Evolutionary conservation across 768 basidiomycete species (phyloP), one percentile per base, ranked within the genome.

Genomic region (Lentinula edodes): DNA sequence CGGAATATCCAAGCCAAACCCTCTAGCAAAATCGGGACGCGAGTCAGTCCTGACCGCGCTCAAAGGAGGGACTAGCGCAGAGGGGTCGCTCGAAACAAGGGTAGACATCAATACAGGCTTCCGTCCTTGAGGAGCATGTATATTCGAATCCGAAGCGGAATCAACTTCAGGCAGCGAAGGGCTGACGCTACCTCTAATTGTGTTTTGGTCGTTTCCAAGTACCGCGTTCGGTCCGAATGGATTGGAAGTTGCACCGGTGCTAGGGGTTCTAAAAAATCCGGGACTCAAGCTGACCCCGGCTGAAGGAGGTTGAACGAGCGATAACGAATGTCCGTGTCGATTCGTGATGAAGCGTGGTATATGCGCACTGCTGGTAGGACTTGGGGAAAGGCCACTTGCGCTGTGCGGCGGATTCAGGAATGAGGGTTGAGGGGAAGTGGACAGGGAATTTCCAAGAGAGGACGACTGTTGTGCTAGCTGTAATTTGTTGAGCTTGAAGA

Each of bases 401-500:
- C 38, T 70, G 71, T 57, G 72, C 74, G 6, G 85, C 83, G 6
- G 88, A 84, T 7, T 86, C 78, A 4, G 82, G n/a, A 80, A 78
- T 0, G 79, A 75, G 18, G 83, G 84, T 60, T 87, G 86, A 0
- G 90, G 91, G 3, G 91, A 91, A 7, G 81, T 73, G 12, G 87
- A 74, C 34, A 86, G 70, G 0, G 89, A 90, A 58, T 76, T 78
- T 34, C 1, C 69, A 3, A 80, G 75, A 3, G 82, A 80, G 16
- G 67, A 70, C 66, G 81, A 75, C 59, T 71, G 73, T 66, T 90
- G 89, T 0, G 87, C 81, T 72, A 87, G 87, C 64, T 91, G 91
- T 9, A 94, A 78, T 73, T 91, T 91, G 74, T 91, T 91, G 48
- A 93, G 78, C 72, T 91, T 93, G 75, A 89, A 92, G 65, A 85